Conservation (phyloP, 1,284 basidiomycete species). For the Wallemia hederae region DNA sequence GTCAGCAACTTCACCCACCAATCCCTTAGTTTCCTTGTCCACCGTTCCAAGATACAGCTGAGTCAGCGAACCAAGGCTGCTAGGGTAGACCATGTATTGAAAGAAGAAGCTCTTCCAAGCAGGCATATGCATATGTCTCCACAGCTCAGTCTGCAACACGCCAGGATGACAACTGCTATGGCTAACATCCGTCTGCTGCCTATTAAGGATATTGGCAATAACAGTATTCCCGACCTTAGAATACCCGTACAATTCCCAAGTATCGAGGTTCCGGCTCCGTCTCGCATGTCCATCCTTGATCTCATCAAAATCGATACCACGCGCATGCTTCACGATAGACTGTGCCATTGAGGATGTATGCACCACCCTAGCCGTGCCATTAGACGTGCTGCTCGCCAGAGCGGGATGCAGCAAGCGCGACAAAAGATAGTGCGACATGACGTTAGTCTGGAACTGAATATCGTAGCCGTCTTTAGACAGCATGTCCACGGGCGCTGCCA, state of each 20-base stretch:
- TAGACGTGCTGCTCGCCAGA: not conserved
- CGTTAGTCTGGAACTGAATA: slow-evolving; percentile 4
- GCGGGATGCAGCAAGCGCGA: not conserved
- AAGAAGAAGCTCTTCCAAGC: not conserved
- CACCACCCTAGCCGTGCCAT: not conserved
- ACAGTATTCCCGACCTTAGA: not conserved
- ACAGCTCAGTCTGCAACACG: not conserved
- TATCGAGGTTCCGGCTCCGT: not conserved
- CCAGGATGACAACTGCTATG: slow-evolving; percentile 1
- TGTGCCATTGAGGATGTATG: not conserved
- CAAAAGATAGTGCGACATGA: slow-evolving; percentile 1
- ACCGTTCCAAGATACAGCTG: not conserved
- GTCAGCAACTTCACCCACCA: not conserved
- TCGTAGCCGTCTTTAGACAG: slow-evolving; percentile 4
- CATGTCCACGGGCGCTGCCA: slow-evolving; percentile 3
- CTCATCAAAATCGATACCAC: not conserved
- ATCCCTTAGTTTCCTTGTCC: not conserved
- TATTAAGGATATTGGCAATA: not conserved
- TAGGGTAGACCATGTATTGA: not conserved
- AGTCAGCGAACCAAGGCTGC: not conserved
- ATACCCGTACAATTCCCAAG: not conserved
- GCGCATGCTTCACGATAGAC: not conserved
- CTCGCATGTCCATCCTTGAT: not conserved
- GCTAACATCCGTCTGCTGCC: not conserved
- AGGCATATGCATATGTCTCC: not conserved